phyloP scores from a whole-genome alignment of 805 yeast species.

The Nakazawaea wickerhamii region DNA sequence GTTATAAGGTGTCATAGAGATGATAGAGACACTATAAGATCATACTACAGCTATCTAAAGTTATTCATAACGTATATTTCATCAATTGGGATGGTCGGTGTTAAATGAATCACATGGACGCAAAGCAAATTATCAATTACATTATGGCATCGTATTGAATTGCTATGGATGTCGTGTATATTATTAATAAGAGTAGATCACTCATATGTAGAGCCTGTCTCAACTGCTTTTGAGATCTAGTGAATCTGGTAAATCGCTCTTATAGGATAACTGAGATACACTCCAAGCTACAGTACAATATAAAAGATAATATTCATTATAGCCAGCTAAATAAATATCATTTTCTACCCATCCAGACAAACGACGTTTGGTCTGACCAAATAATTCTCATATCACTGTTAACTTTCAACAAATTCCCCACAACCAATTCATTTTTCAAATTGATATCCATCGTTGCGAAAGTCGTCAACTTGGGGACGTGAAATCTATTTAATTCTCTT shows the following conservation, averaged over 20 bases:
- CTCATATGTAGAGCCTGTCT: no score
- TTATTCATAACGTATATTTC: no score
- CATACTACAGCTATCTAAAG: no score
- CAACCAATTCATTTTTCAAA: neutral
- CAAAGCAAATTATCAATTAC: neutral
- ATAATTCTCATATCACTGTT: neutral
- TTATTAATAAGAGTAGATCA: no score
- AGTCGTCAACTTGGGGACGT: neutral
- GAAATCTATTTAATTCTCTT: neutral
- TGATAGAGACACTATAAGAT: no score
- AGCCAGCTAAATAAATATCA: neutral
- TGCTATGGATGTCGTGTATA: neutral
- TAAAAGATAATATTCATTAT: no score
- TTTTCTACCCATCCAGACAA: conserved; percentile 1
- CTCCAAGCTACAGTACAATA: no score
- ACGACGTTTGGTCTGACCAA: neutral
- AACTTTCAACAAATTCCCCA: neutral
- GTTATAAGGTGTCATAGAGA: no score
- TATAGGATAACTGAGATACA: no score
- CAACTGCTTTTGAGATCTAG: no score
- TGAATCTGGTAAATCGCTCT: no score
- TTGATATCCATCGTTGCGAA: neutral
- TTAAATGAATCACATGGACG: neutral
- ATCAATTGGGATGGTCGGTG: neutral
- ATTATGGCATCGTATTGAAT: neutral